Conservation (phyloP, 1,284 basidiomycete genomes). For the Pascua guehoae region DNA sequence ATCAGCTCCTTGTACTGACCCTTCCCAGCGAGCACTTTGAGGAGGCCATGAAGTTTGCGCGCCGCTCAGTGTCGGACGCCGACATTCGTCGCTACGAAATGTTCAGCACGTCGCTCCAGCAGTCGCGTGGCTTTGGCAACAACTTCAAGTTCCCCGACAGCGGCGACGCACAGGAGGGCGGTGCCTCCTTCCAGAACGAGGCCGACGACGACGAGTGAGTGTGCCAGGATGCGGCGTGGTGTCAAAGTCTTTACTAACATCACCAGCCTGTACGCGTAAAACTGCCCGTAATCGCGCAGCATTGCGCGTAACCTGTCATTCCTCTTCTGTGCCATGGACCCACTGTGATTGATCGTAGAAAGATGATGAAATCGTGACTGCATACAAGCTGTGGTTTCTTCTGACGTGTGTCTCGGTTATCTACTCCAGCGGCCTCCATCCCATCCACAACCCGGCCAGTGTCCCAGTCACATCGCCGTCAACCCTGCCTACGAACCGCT, state of each 20-base stretch:
- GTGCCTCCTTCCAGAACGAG: slow-evolving; percentile 48
- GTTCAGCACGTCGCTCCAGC: slow-evolving; percentile 47
- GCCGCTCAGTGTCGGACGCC: slow-evolving; percentile 85
- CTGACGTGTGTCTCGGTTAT: not conserved
- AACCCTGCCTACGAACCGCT: slow-evolving; percentile 12
- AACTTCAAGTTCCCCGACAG: slow-evolving; percentile 76
- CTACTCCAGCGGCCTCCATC: not conserved
- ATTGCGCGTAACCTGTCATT: too few relatives aligned
- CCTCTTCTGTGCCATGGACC: not conserved
- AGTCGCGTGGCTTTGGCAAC: slow-evolving; percentile 45
- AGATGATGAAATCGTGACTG: slow-evolving; percentile 6
- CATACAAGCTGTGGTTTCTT: not conserved
- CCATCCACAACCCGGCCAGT: not conserved
- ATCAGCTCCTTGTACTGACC: not conserved
- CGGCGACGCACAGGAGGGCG: slow-evolving; percentile 52
- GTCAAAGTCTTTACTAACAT: not conserved
- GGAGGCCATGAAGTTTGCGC: slow-evolving; percentile 63
- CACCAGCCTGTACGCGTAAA: slow-evolving; percentile 18
- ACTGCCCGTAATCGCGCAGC: not conserved
- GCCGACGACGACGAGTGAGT: slow-evolving; percentile 48
- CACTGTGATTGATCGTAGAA: slow-evolving; percentile 1
- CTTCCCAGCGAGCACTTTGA: slow-evolving; percentile 78
- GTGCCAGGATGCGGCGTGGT: too few relatives aligned
- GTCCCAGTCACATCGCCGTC: slow-evolving; percentile 9
- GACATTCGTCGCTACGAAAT: slow-evolving; percentile 69